Conservation (phyloP, 305 asterid genomes). For the Solanum hybrid region DNA sequence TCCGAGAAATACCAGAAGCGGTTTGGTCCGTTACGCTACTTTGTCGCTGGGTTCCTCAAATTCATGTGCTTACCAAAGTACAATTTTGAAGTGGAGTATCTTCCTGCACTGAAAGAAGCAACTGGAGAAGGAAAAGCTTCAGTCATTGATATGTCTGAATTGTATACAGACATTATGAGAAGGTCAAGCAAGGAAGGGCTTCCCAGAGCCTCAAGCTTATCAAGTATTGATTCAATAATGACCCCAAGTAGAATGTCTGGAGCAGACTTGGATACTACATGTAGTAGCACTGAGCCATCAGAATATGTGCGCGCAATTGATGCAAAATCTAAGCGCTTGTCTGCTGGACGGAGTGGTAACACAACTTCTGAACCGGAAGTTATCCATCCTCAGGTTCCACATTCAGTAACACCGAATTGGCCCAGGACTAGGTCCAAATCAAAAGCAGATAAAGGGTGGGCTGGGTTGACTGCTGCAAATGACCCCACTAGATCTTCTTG, state of each 20-base stretch:
- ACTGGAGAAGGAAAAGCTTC: slow-evolving; percentile 41
- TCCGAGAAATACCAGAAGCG: slow-evolving; percentile 95
- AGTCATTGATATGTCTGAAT: slow-evolving; percentile 74
- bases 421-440: slow-evolving; percentile 93
- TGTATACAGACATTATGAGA: slow-evolving; percentile 86
- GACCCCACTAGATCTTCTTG: slow-evolving; percentile 67
- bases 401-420: slow-evolving; percentile 67
- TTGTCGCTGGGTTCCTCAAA: slow-evolving; percentile 94
- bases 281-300: slow-evolving; percentile 83
- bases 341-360: slow-evolving; percentile 64
- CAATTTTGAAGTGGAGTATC: slow-evolving; percentile 84
- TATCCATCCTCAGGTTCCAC: slow-evolving; percentile 75
- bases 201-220: slow-evolving; percentile 91
- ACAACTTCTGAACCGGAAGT: slow-evolving; percentile 79
- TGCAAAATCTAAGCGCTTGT: slow-evolving; percentile 75
- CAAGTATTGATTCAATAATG: slow-evolving; percentile 93
- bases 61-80: slow-evolving; percentile 91
- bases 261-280: slow-evolving; percentile 62
- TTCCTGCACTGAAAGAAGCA: slow-evolving; percentile 51
- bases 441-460: slow-evolving; percentile 68
- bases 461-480: slow-evolving; percentile 43
- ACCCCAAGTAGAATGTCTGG: slow-evolving; percentile 73
- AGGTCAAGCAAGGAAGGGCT: slow-evolving; percentile 94
- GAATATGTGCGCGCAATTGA: slow-evolving; percentile 97
- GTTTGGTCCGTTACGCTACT: slow-evolving; percentile 91